phyloP scores from a whole-genome alignment of 108 stramenopile species.

The Nannochloropsis gaditana region DNA sequence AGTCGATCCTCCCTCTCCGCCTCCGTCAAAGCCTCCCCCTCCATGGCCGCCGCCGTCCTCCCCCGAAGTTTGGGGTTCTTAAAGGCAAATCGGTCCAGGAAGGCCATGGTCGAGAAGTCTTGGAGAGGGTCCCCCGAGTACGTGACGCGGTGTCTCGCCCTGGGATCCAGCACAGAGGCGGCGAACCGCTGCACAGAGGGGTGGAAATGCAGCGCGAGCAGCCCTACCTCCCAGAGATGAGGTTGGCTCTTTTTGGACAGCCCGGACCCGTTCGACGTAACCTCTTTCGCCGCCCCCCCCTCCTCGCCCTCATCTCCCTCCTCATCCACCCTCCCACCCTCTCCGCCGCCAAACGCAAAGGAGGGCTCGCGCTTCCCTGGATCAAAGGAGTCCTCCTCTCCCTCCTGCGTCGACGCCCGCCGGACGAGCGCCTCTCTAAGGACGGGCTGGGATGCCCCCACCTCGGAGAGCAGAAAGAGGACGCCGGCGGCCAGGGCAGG shows the following conservation, averaged over 20 bases:
- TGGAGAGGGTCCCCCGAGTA: constrained; percentile 88
- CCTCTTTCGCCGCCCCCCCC: background rate
- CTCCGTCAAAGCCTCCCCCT: constrained; percentile 52
- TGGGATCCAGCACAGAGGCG: constrained; percentile 38
- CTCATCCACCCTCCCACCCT: background rate
- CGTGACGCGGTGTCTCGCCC: constrained; percentile 42
- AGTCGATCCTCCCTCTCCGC: constrained; percentile 59
- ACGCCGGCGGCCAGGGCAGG: constrained; percentile 72
- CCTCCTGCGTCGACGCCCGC: constrained; percentile 18
- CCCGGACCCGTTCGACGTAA: background rate
- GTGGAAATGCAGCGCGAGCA: constrained; percentile 79
- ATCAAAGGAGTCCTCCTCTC: constrained; percentile 40
- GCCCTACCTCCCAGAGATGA: constrained; percentile 71
- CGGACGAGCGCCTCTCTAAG: background rate
- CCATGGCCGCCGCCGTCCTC: constrained; percentile 47
- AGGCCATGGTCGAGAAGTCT: constrained; percentile 82
- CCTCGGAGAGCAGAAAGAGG: constrained; percentile 81
- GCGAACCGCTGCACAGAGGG: constrained; percentile 87
- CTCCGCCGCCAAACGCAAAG: constrained; percentile 38
- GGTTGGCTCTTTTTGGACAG: background rate
- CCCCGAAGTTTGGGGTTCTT: constrained; percentile 78
- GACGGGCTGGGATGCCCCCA: constrained; percentile 58
- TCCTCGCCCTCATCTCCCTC: background rate
- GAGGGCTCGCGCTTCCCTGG: constrained; percentile 52
- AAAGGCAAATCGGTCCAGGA: constrained; percentile 97